Evolutionary conservation across 1,139 yeast species (phyloP).

Genomic region (Candida dubliniensis): DNA sequence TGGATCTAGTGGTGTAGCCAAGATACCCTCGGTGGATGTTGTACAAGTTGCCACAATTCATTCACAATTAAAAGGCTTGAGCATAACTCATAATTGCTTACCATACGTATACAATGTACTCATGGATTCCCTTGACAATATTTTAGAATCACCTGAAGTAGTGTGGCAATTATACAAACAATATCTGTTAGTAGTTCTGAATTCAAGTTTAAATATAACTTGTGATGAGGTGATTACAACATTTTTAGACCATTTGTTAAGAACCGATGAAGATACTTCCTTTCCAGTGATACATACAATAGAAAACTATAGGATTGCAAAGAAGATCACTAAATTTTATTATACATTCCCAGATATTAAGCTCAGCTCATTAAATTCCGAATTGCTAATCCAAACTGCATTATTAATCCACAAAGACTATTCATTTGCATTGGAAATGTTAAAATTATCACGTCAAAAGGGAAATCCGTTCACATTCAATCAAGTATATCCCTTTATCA

Average conservation of each 20-base stretch:
- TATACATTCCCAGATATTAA: constrained; percentile 15
- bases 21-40: constrained; percentile 14
- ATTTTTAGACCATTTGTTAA: constrained; percentile 22
- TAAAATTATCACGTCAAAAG: constrained; percentile 25
- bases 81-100: constrained; percentile 24
- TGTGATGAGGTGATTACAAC: constrained; percentile 11
- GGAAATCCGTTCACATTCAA: constrained; percentile 39
- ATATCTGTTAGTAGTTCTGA: constrained; percentile 18
- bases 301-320: constrained; percentile 31
- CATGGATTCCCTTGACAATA: constrained; percentile 18
- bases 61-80: constrained; percentile 24
- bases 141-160: constrained; percentile 18
- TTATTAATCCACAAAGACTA: constrained; percentile 34
- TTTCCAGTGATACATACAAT: constrained; percentile 6
- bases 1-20: constrained; percentile 19
- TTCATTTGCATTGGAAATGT: constrained; percentile 33
- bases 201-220: not conserved
- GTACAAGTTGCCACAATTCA: constrained; percentile 36
- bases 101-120: constrained; percentile 28
- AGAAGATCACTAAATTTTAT: constrained; percentile 28
- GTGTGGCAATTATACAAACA: constrained; percentile 21
- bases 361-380: constrained; percentile 18
- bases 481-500: constrained; percentile 43
- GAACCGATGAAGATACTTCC: not conserved
- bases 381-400: constrained; percentile 31